These are phyloP conservation scores for Peronospora farinosa DNA, from an alignment of 352 stramenopile genomes.

Conservation along the genomic window DNA sequence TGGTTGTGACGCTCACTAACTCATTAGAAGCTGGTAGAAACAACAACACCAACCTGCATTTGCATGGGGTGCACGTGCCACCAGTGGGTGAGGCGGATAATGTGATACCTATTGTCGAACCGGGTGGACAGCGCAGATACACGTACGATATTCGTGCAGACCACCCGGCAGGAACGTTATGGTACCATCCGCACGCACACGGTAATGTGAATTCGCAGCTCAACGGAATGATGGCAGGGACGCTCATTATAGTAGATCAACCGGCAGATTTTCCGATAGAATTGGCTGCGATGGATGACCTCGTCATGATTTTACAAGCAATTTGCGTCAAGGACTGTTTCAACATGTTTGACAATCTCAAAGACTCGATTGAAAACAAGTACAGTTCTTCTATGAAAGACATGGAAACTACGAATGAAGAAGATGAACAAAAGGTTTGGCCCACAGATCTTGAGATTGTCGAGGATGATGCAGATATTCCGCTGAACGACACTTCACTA, in stretches of 20 bases:
- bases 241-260: conserved; percentile 58
- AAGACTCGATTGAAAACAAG: conserved; percentile 53
- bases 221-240: conserved; percentile 64
- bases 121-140: conserved; percentile 43
- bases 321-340: conserved; percentile 67
- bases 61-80: conserved; percentile 69
- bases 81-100: conserved; percentile 50
- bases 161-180: conserved; percentile 70
- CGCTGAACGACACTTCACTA: conserved; percentile 65
- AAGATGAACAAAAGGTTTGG: conserved; percentile 15
- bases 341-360: conserved; percentile 49
- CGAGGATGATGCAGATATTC: conserved; percentile 33
- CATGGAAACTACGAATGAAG: conserved; percentile 17
- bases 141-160: conserved; percentile 61
- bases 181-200: conserved; percentile 74
- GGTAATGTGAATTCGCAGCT: conserved; percentile 74
- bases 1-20: conserved; percentile 57
- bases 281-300: conserved; percentile 53
- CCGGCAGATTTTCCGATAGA: conserved; percentile 43
- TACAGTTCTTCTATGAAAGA: conserved; percentile 23
- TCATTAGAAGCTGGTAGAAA: conserved; percentile 34
- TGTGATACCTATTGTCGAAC: conserved; percentile 47
- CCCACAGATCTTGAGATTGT: conserved; percentile 26
- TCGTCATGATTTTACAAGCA: conserved; percentile 60
- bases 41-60: conserved; percentile 68